These are phyloP conservation scores for Misopates orontium DNA, from an alignment of 257 asterid genomes.

Conservation along the genomic window DNA sequence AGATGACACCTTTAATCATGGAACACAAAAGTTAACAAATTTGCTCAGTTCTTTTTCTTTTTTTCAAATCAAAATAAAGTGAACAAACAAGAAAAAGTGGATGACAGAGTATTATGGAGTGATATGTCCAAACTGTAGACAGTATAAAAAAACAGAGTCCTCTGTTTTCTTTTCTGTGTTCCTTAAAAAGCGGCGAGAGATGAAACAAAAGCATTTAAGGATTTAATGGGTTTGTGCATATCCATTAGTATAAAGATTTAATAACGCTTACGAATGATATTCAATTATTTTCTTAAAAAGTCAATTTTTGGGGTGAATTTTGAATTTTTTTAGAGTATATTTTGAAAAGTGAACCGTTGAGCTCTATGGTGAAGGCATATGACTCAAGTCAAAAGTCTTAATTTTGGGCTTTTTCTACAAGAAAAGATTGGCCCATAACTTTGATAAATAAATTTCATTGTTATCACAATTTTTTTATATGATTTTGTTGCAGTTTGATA, in stretches of 20 bases:
- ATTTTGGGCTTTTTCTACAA: no score
- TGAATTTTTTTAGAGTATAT: constrained; percentile 12
- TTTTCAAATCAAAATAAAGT: constrained; percentile 12
- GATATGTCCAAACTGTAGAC: constrained; percentile 22
- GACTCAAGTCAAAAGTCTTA: no score
- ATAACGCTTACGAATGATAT: constrained; percentile 12
- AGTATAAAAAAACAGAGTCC: constrained; percentile 22
- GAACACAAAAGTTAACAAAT: constrained; percentile 17
- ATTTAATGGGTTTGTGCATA: constrained; percentile 19
- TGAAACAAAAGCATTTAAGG: constrained; percentile 21
- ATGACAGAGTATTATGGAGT: constrained; percentile 24
- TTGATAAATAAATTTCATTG: no score
- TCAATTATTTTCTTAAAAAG: constrained; percentile 1
- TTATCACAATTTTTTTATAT: no score
- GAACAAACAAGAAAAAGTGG: constrained; percentile 21
- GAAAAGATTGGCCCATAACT: no score
- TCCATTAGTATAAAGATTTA: constrained; percentile 6
- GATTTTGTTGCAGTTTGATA: no score
- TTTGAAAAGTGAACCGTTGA: no score
- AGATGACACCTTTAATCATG: constrained; percentile 41
- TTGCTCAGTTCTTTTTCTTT: constrained; percentile 9
- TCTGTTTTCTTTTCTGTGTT: constrained; percentile 29
- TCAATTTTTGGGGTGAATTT: constrained; percentile 18
- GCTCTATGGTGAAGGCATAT: no score
- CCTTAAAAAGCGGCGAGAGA: constrained; percentile 19